Base-by-base conservation (phyloP, 2,329 filamentous ascomycete species). In the Rutstroemia sp. region DNA sequence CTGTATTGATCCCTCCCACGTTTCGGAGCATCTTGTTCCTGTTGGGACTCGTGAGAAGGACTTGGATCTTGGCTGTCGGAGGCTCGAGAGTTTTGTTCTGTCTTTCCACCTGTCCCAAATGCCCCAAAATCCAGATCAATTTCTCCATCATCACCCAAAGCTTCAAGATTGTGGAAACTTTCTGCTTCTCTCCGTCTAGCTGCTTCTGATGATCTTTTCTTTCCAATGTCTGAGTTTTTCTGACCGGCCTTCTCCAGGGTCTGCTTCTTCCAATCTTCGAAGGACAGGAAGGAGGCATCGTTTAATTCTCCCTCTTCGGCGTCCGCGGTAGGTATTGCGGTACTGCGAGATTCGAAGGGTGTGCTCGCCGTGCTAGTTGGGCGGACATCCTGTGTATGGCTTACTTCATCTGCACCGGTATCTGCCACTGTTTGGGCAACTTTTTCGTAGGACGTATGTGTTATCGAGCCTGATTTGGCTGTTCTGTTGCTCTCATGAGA, bases 201-300 rank as follows among this genome's bases (percentile, higher is more conserved):
- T 67, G 73, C 67, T n/a, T 57, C 61, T 6, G 69, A 74, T 61
- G 68, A 74, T 66, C 69, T 80, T 70, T 67, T 78, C 63, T 77
- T 82, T 69, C 75, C 88, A 68, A 79, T 78, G 71, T 79, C 84
- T 72, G 79, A 89, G 63, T 73, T 88, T 68, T 76, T 90, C 67
- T 96, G 92, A 12, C 90, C 92, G 3, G 83, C 86, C 68, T 90
- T 89, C 51, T 86, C 88, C 17, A 97, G 75, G 73, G 95, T 96
- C 76, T 92, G 88, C 67, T 87, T 89, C 74, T 96, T 97, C 94
- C 94, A 99, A 66, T 97, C 92, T 69, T 97, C 94, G 65, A 99
- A 99, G 0, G 94, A 96, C 65, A 97, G 83, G 70, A 97, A 97
- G 6, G 91, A 86, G 47, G 86, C 81, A 63, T 89, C 88, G 34